Evolutionary conservation across 257 asterid genomes (phyloP).

Genomic region (Solanum neorickii): DNA sequence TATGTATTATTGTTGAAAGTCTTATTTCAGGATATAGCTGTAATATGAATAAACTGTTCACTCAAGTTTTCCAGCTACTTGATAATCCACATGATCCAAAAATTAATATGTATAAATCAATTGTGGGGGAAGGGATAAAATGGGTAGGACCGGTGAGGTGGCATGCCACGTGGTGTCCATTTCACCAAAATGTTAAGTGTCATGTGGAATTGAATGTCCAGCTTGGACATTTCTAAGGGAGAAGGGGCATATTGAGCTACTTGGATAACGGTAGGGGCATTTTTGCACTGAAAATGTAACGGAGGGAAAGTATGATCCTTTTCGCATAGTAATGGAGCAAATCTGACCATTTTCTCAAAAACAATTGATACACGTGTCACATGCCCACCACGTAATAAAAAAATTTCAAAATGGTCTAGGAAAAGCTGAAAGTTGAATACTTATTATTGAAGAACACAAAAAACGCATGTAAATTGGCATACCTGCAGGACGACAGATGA

Average conservation of each 20-base stretch:
- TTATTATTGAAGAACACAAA: not conserved
- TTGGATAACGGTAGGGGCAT: not conserved
- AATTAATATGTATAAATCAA: not conserved
- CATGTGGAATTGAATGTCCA: not conserved
- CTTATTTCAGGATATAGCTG: not conserved
- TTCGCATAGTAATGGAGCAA: not conserved
- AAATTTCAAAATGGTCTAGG: not conserved
- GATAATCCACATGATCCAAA: not conserved
- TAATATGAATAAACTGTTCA: not conserved
- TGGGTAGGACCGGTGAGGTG: not conserved
- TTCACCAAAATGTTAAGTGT: not conserved
- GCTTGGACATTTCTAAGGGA: not conserved
- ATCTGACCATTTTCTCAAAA: not conserved
- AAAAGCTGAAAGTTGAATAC: not conserved
- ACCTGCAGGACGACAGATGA: constrained; percentile 42
- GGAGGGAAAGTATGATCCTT: not conserved
- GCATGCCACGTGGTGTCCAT: not conserved
- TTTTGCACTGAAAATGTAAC: not conserved
- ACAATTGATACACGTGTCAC: not conserved
- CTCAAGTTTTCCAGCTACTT: not conserved
- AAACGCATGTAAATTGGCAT: not conserved
- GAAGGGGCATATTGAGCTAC: not conserved
- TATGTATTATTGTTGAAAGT: not conserved
- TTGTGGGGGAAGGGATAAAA: not conserved
- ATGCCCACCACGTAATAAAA: not conserved